Percentiles rank a stretch among this genome's conserved stretches.
These are phyloP conservation scores for Rhizopogon salebrosus DNA, from an alignment of 768 basidiomycete species.

Conservation along the genomic window DNA sequence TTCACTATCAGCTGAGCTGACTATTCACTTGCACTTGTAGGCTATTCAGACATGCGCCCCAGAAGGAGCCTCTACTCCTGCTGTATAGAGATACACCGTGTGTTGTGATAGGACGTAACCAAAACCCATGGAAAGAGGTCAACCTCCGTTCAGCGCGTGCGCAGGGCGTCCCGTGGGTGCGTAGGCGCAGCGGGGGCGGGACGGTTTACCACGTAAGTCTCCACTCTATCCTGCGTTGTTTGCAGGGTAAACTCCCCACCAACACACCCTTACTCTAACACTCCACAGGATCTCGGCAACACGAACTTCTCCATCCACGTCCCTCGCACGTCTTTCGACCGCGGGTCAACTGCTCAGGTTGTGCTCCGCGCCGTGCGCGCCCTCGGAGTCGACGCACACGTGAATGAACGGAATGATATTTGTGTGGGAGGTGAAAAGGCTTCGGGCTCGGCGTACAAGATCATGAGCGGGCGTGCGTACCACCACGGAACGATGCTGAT, in stretches of 20 bases:
- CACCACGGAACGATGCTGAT: constrained; percentile 99
- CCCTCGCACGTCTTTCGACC: constrained; percentile 74
- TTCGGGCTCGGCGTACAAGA: constrained; percentile 97
- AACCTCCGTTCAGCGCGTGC: constrained; percentile 57
- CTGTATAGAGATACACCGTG: constrained; percentile 86
- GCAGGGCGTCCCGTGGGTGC: constrained; percentile 65
- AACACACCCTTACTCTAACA: not conserved
- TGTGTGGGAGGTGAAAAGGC: constrained; percentile 86
- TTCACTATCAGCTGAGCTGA: not conserved
- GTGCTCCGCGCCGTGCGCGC: constrained; percentile 70
- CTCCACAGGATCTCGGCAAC: constrained; percentile 84
- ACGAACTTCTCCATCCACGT: constrained; percentile 96
- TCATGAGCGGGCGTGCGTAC: constrained; percentile 85
- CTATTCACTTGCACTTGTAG: constrained; percentile 27
- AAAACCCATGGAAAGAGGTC: constrained; percentile 98
- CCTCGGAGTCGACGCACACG: constrained; percentile 67
- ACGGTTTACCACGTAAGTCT: constrained; percentile 89
- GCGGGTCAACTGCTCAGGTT: constrained; percentile 72
- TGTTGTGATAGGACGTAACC: constrained; percentile 92
- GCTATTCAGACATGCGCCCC: constrained; percentile 75
- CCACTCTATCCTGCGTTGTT: not conserved
- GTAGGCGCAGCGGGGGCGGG: constrained; percentile 88
- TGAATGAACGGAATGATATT: constrained; percentile 91
- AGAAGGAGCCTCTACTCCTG: constrained; percentile 67
- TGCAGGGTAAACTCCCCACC: not conserved